Conservation (phyloP, 352 stramenopile genomes). For the Phytophthora hibernalis region DNA sequence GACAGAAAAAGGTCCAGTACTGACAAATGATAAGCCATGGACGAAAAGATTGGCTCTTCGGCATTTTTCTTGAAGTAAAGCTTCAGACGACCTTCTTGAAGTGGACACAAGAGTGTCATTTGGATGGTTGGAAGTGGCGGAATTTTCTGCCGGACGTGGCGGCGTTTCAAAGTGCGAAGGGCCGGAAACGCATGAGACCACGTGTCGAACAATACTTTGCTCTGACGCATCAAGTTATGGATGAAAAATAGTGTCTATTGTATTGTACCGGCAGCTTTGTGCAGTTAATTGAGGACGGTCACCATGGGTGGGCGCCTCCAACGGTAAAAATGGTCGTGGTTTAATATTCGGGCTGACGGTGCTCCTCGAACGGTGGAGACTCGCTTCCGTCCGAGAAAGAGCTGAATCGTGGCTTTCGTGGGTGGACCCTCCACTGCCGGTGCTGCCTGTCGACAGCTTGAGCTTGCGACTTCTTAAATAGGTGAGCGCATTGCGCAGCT, state of each 20-base stretch:
- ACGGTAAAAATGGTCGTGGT: constrained; percentile 17
- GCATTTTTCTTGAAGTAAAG: too few species aligned
- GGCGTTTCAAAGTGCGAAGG: constrained; percentile 26
- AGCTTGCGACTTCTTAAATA: constrained; percentile 84
- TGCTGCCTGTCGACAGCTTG: constrained; percentile 39
- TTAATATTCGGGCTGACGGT: constrained; percentile 59
- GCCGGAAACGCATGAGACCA: constrained; percentile 5
- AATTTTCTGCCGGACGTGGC: constrained; percentile 14
- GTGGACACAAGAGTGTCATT: too few species aligned
- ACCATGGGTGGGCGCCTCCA: constrained; percentile 5
- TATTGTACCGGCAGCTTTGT: constrained; percentile 36
- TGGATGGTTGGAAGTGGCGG: not conserved
- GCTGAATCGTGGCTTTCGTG: constrained; percentile 54
- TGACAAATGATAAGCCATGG: too few species aligned
- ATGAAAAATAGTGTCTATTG: constrained; percentile 29
- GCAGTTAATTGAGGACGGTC: constrained; percentile 13
- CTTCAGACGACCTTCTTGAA: too few species aligned
- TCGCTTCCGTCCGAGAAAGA: constrained; percentile 64
- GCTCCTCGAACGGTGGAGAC: constrained; percentile 65
- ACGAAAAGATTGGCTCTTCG: too few species aligned
- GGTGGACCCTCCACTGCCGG: constrained; percentile 18
- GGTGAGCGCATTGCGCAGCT: constrained; percentile 80
- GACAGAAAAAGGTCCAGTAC: too few species aligned
- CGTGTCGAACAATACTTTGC: constrained; percentile 8
- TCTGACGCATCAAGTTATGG: not conserved